Evolutionary conservation across 306 rosid genomes (phyloP).

Genomic region (Senna tora): DNA sequence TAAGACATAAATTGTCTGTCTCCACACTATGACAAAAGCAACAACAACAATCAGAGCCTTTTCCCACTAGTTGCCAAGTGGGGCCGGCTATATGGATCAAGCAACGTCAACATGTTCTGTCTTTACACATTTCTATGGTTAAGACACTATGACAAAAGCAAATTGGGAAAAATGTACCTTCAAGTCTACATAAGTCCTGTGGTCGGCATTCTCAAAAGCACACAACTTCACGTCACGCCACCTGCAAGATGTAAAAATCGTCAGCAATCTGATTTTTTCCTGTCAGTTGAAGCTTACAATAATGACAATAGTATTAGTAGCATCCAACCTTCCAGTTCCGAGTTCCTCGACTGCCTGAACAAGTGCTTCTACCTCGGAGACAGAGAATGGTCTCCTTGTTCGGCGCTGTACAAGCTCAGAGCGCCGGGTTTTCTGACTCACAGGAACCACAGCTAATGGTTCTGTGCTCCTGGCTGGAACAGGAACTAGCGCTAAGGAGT

Average conservation of each 20-base stretch:
- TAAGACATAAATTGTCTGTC: background rate
- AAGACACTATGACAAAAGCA: background rate
- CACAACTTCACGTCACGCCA: slow-evolving; percentile 96
- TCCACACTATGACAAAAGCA: too few relatives aligned
- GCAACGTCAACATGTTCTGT: too few relatives aligned
- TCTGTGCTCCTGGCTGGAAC: slow-evolving; percentile 60
- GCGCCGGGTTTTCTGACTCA: slow-evolving; percentile 66
- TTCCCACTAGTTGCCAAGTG: too few relatives aligned
- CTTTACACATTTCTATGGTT: too few relatives aligned
- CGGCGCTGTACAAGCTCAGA: slow-evolving; percentile 86
- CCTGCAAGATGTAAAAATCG: slow-evolving; percentile 50
- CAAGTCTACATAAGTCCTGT: slow-evolving; percentile 93
- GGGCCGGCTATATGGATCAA: too few relatives aligned
- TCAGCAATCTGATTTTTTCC: slow-evolving; percentile 35
- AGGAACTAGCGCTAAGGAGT: slow-evolving; percentile 70
- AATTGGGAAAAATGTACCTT: slow-evolving; percentile 61
- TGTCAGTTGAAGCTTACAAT: slow-evolving; percentile 10
- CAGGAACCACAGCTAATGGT: slow-evolving; percentile 76
- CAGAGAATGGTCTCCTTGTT: slow-evolving; percentile 91
- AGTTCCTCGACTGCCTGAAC: slow-evolving; percentile 95
- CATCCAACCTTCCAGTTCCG: slow-evolving; percentile 91
- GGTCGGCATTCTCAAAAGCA: slow-evolving; percentile 90
- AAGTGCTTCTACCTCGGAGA: slow-evolving; percentile 91
- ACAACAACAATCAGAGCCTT: too few relatives aligned
- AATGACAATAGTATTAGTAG: slow-evolving; percentile 19